phyloP scores from a whole-genome alignment of 495 filamentous ascomycete genomes.

The Aspergillus taichungensis region DNA sequence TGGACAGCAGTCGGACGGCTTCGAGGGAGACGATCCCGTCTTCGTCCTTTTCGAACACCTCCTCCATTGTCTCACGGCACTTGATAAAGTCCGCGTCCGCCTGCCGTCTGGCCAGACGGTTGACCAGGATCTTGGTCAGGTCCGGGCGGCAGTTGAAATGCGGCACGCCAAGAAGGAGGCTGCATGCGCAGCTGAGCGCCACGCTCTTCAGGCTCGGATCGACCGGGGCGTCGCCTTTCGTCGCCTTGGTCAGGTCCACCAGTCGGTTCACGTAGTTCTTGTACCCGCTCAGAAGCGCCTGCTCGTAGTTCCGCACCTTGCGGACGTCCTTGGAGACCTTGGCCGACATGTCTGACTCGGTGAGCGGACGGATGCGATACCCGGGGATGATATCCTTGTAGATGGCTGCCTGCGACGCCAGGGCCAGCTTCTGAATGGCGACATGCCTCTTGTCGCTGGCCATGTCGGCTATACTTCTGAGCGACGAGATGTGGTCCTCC shows the following conservation, averaged over 20 bases:
- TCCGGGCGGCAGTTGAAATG: constrained; percentile 96
- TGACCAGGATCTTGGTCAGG: constrained; percentile 74
- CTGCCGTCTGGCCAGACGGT: constrained; percentile 61
- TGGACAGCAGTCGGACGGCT: constrained; percentile 72
- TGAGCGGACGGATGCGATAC: constrained; percentile 79
- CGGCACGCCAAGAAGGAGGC: constrained; percentile 65
- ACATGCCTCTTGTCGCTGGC: constrained; percentile 50
- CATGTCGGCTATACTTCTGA: constrained; percentile 70
- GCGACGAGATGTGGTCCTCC: constrained; percentile 74
- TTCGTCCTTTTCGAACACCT: constrained; percentile 75
- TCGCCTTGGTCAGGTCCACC: constrained; percentile 48
- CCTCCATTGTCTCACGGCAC: constrained; percentile 71
- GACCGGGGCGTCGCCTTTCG: constrained; percentile 21
- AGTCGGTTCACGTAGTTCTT: constrained; percentile 73
- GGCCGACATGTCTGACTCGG: constrained; percentile 58
- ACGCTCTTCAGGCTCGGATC: constrained; percentile 48
- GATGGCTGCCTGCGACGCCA: constrained; percentile 80
- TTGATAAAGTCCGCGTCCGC: constrained; percentile 66
- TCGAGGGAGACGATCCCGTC: constrained; percentile 84
- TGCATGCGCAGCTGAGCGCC: constrained; percentile 78
- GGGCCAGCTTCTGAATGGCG: constrained; percentile 71
- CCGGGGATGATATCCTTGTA: constrained; percentile 95
- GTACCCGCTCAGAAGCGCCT: constrained; percentile 71
- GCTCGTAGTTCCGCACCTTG: constrained; percentile 71
- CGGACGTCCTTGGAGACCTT: constrained; percentile 91